Percentiles rank a stretch among this genome's conserved stretches.
phyloP scores from a whole-genome alignment of 1,139 yeast species.

The Kodamaea fungicola region DNA sequence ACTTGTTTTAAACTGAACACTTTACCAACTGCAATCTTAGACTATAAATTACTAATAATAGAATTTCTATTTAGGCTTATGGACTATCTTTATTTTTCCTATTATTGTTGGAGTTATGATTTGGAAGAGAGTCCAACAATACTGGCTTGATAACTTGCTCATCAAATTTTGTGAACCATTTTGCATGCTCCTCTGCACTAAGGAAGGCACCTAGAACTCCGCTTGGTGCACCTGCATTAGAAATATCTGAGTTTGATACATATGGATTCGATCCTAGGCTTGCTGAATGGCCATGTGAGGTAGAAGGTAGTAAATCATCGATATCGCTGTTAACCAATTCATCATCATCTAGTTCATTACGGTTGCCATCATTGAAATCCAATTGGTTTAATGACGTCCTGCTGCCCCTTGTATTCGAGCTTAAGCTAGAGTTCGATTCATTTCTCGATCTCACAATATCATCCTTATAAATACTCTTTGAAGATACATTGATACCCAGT shows the following conservation, averaged over 20 bases:
- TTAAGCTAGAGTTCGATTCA: slow-evolving; percentile 25
- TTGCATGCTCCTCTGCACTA: slow-evolving; percentile 73
- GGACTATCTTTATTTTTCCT: slow-evolving; percentile 6
- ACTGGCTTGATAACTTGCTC: slow-evolving; percentile 97
- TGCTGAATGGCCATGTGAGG: not conserved
- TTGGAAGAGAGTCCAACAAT: slow-evolving; percentile 53
- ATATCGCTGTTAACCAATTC: slow-evolving; percentile 35
- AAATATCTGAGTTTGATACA: slow-evolving; percentile 1
- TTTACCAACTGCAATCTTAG: no score
- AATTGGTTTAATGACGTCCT: slow-evolving; percentile 4
- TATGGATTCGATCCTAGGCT: not conserved
- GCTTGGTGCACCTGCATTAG: slow-evolving; percentile 6
- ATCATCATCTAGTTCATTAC: slow-evolving; percentile 30
- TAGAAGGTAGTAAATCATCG: slow-evolving; percentile 31
- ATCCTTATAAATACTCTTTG: slow-evolving; percentile 12
- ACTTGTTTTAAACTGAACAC: not conserved
- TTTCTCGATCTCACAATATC: slow-evolving; percentile 23
- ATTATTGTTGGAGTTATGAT: slow-evolving; percentile 2
- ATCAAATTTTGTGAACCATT: slow-evolving; percentile 92
- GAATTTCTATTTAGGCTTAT: not conserved
- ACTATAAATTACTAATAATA: not conserved
- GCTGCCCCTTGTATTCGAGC: slow-evolving; percentile 12
- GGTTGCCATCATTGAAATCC: slow-evolving; percentile 10
- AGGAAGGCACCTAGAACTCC: slow-evolving; percentile 43
- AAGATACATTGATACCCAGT: slow-evolving; percentile 10